Evolutionary conservation across 495 filamentous ascomycete species (phyloP).

Genomic region (Annulohypoxylon stygium): DNA sequence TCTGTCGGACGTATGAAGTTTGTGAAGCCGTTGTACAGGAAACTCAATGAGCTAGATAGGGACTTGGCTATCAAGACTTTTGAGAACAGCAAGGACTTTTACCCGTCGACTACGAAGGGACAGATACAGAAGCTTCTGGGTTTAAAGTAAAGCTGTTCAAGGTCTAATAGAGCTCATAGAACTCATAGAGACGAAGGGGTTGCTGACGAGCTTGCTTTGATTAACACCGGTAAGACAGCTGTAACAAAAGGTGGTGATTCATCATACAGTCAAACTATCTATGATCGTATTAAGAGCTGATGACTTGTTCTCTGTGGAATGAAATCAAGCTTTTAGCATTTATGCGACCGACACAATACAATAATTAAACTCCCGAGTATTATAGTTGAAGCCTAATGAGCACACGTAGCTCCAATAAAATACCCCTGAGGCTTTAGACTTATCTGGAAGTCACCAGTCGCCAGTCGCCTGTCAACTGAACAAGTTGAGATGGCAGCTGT

Average conservation of each 20-base stretch:
- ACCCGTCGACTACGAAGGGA: conserved; percentile 91
- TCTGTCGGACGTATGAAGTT: conserved; percentile 97
- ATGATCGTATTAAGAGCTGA: not conserved
- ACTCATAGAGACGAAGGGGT: not conserved
- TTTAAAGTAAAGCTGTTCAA: conserved; percentile 41
- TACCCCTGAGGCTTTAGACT: not conserved
- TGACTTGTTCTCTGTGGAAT: not conserved
- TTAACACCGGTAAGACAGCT: not conserved
- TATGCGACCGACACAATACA: not conserved
- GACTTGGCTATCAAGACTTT: conserved; percentile 84
- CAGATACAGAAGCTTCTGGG: conserved; percentile 87
- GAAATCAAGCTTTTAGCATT: not conserved
- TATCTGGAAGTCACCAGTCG: not conserved
- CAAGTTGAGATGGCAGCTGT: not conserved
- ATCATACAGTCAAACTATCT: not conserved
- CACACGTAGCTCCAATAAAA: conserved; percentile 18
- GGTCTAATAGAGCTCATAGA: not conserved
- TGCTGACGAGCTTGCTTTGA: not conserved
- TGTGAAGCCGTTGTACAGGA: conserved; percentile 83
- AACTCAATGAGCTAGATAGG: conserved; percentile 77
- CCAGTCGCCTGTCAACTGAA: not conserved
- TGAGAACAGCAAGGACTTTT: conserved; percentile 87
- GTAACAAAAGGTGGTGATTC: not conserved
- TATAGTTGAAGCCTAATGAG: conserved; percentile 11
- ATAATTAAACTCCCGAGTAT: not conserved